These are phyloP conservation scores for Helichrysum umbraculigerum DNA, from an alignment of 129 eudicot genomes.

Conservation along the genomic window DNA sequence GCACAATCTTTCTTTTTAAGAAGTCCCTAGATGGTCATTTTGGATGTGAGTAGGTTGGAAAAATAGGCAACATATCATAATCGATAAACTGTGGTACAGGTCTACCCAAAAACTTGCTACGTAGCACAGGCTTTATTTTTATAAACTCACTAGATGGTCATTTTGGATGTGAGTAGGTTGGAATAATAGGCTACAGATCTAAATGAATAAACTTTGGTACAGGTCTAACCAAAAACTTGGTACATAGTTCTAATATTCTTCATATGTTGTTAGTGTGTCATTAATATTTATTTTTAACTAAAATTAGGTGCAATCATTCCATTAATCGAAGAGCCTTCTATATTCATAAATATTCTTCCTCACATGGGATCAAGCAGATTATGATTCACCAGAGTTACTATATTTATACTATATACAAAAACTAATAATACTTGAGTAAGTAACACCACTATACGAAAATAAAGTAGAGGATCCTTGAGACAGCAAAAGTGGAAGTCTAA, in stretches of 20 bases:
- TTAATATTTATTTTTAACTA: background rate
- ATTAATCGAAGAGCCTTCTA: background rate
- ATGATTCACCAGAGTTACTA: background rate
- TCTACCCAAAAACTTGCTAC: background rate
- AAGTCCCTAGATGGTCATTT: background rate
- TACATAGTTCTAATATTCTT: background rate
- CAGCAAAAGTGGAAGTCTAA: background rate
- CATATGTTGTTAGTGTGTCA: background rate
- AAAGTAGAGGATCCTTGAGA: background rate
- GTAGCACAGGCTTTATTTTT: background rate
- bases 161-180: background rate
- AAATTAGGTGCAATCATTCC: conserved; percentile 8
- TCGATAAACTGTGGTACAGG: conserved; percentile 9
- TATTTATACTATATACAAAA: background rate
- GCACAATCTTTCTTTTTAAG: background rate
- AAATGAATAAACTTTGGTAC: conserved; percentile 3
- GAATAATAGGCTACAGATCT: background rate
- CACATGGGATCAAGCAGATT: background rate
- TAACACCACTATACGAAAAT: background rate
- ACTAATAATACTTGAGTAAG: background rate
- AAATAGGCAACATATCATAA: background rate
- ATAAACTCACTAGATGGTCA: background rate
- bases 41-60: background rate
- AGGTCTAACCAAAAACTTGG: conserved; percentile 1
- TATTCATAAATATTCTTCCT: background rate